Conservation (phyloP, 1,284 basidiomycete genomes). For the Sanguinoderma infundibulare region DNA sequence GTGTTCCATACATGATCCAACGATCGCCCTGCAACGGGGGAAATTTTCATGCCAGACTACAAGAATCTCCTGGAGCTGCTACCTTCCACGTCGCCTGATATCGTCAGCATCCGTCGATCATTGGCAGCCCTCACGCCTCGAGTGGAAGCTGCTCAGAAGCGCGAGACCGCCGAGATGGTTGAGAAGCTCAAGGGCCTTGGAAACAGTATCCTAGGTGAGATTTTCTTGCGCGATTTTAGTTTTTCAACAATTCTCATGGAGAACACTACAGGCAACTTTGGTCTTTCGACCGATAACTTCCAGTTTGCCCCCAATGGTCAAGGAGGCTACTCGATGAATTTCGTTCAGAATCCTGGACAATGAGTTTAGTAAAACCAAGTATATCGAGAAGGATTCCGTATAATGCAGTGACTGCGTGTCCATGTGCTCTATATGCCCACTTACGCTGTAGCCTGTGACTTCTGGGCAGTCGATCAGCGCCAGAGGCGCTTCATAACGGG, state of each 20-base stretch:
- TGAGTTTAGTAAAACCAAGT: slow-evolving; percentile 28
- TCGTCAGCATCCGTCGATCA: slow-evolving; percentile 50
- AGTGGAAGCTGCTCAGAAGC: slow-evolving; percentile 77
- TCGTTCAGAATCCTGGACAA: slow-evolving; percentile 43
- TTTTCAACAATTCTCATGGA: neutral
- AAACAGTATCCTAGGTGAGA: slow-evolving; percentile 85
- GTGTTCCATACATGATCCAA: neutral
- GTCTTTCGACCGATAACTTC: slow-evolving; percentile 92
- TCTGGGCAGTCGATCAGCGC: no score
- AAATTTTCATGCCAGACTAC: slow-evolving; percentile 64
- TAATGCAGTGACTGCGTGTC: no score
- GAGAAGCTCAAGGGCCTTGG: slow-evolving; percentile 92
- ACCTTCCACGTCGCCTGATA: slow-evolving; percentile 58
- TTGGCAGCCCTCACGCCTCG: slow-evolving; percentile 66
- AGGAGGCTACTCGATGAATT: slow-evolving; percentile 94
- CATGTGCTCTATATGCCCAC: neutral
- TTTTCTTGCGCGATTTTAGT: neutral
- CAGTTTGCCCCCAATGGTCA: slow-evolving; percentile 91
- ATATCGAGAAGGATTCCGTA: no score
- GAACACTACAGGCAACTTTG: slow-evolving; percentile 70
- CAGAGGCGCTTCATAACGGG: no score
- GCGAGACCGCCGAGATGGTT: slow-evolving; percentile 92
- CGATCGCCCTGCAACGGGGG: neutral
- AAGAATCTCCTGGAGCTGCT: slow-evolving; percentile 68
- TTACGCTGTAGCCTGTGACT: no score